Evolutionary conservation across 768 basidiomycete species (phyloP).

Genomic region (Cystofilobasidium bisporidii): DNA sequence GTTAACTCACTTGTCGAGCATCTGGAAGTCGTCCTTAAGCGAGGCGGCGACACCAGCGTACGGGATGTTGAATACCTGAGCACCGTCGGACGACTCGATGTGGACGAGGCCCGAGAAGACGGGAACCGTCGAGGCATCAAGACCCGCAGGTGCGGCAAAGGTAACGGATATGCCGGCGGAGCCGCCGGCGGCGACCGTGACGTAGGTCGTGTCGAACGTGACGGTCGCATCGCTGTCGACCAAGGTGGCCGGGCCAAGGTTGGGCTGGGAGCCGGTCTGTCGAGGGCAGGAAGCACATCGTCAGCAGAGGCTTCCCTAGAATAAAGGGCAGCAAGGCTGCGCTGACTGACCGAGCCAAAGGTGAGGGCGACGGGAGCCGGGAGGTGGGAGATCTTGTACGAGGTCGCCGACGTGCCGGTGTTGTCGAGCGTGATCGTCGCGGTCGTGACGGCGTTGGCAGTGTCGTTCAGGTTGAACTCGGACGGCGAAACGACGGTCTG

Average conservation of each 20-base stretch:
- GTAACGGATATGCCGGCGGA: conserved; percentile 7
- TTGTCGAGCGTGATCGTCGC: conserved; percentile 44
- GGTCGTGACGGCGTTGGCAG: conserved; percentile 44
- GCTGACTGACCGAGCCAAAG: conserved; percentile 31
- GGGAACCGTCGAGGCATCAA: conserved; percentile 15
- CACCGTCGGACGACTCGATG: conserved; percentile 13
- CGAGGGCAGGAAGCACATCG: not conserved
- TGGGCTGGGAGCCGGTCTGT: not conserved
- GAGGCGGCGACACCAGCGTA: conserved; percentile 23
- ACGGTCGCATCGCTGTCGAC: conserved; percentile 15
- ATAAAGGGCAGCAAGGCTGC: not conserved
- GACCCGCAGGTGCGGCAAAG: conserved; percentile 12
- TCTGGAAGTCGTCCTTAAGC: conserved; percentile 13
- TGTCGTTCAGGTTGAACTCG: conserved; percentile 58
- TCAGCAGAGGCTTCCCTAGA: too few species aligned
- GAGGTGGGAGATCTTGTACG: conserved; percentile 48
- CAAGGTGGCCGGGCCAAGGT: not conserved
- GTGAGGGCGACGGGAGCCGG: conserved; percentile 54
- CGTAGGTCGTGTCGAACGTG: conserved; percentile 7
- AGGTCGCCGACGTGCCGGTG: conserved; percentile 40
- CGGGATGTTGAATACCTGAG: conserved; percentile 15
- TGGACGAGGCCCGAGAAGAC: conserved; percentile 24
- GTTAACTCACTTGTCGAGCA: conserved; percentile 21
- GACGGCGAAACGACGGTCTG: conserved; percentile 50
- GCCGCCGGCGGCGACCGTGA: conserved; percentile 10